These are phyloP conservation scores for Penicillium thymicola DNA, from an alignment of 2,329 filamentous ascomycete species.

Conservation along the genomic window DNA sequence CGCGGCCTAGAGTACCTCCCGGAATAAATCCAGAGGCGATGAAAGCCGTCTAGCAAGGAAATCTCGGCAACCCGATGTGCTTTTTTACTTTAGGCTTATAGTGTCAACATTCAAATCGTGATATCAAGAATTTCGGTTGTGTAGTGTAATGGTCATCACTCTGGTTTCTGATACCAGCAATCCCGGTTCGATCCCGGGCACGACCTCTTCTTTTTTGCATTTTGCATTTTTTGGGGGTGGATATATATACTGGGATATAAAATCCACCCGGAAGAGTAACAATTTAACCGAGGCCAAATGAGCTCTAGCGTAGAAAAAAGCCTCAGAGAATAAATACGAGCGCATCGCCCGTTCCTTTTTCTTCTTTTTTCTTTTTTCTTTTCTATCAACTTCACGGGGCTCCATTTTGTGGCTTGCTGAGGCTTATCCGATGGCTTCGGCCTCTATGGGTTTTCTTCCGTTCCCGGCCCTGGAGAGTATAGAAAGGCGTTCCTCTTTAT, in stretches of 20 bases:
- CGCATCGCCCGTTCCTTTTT: background rate
- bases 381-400: conserved; percentile 20
- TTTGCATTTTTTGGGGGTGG: too few relatives aligned
- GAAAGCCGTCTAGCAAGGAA: too few relatives aligned
- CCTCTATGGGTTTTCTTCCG: conserved; percentile 20
- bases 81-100: background rate
- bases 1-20: too few relatives aligned
- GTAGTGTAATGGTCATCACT: conserved; percentile 1
- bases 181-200: conserved; percentile 13
- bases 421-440: conserved; percentile 17
- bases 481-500: conserved; percentile 16
- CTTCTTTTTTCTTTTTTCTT: conserved; percentile 8
- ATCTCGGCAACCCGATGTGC: background rate
- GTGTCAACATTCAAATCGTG: fast-evolving
- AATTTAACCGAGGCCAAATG: background rate
- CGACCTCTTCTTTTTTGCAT: background rate
- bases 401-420: conserved; percentile 24
- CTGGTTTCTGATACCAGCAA: conserved; percentile 1
- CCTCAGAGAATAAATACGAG: background rate
- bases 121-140: background rate
- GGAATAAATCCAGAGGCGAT: too few relatives aligned
- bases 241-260: background rate
- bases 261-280: background rate
- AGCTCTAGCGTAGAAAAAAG: conserved; percentile 7
- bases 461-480: conserved; percentile 23